Evolutionary conservation across 2,329 filamentous ascomycete species (phyloP).

Genomic region (Phaeosphaeriaceae sp.): DNA sequence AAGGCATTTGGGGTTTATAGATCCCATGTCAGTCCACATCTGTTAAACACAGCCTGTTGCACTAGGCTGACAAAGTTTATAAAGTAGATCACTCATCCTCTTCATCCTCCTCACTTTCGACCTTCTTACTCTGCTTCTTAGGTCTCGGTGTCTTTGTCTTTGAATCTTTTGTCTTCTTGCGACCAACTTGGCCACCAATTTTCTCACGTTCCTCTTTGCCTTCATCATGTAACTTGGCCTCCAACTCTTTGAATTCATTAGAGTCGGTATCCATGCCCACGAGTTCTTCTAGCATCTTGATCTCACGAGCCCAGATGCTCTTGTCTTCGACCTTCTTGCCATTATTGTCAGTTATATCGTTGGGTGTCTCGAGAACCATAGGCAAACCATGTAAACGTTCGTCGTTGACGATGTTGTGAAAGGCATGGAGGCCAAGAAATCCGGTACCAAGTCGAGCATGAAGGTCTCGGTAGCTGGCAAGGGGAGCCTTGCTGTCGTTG

Average conservation of each 20-base stretch:
- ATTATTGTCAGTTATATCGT: slow-evolving; percentile 70
- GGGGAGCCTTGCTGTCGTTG: slow-evolving; percentile 94
- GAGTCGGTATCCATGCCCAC: slow-evolving; percentile 81
- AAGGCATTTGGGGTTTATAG: too few species aligned
- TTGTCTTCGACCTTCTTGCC: slow-evolving; percentile 76
- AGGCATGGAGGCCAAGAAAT: slow-evolving; percentile 87
- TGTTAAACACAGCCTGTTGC: background rate
- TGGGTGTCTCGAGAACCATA: slow-evolving; percentile 96
- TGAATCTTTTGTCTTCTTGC: slow-evolving; percentile 52
- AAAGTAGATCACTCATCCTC: slow-evolving; percentile 1
- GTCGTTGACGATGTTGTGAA: slow-evolving; percentile 90
- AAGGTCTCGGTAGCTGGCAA: slow-evolving; percentile 80
- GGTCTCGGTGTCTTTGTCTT: slow-evolving; percentile 44
- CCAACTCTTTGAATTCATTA: slow-evolving; percentile 73
- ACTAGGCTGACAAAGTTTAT: background rate
- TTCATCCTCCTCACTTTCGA: slow-evolving; percentile 13
- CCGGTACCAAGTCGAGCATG: slow-evolving; percentile 97
- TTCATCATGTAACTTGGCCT: slow-evolving; percentile 68
- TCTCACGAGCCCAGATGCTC: slow-evolving; percentile 87
- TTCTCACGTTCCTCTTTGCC: slow-evolving; percentile 76
- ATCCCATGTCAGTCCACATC: background rate
- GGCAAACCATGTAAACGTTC: slow-evolving; percentile 76
- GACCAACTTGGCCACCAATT: slow-evolving; percentile 77
- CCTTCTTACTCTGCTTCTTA: slow-evolving; percentile 37
- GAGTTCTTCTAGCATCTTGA: slow-evolving; percentile 88